Percentiles rank a stretch among this genome's conserved stretches.
Conservation (phyloP, 352 stramenopile genomes). For the Aphanomyces euteiches region DNA sequence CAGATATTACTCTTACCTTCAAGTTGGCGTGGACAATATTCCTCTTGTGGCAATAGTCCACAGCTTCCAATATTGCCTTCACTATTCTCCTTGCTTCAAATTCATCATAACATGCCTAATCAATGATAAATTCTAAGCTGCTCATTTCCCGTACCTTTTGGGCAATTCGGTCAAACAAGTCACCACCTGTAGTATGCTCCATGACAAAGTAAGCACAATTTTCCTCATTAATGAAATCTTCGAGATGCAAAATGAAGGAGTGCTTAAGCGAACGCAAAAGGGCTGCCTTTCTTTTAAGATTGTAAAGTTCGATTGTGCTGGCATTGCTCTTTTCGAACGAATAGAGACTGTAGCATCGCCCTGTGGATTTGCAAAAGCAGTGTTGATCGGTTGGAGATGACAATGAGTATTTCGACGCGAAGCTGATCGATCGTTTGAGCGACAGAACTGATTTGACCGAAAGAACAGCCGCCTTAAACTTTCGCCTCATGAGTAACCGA, state of each 20-base stretch:
- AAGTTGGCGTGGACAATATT: conserved; percentile 18
- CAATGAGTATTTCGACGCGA: neutral
- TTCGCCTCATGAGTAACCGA: neutral
- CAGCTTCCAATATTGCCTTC: neutral
- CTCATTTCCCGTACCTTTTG: conserved; percentile 44
- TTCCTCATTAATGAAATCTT: conserved; percentile 87
- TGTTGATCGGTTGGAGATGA: neutral
- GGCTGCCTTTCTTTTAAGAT: conserved; percentile 30
- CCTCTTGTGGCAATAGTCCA: neutral
- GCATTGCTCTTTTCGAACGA: neutral
- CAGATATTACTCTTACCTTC: neutral
- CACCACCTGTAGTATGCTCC: conserved; percentile 87
- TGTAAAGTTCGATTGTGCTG: neutral
- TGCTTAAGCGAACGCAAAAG: conserved; percentile 78
- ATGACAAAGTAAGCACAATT: conserved; percentile 95
- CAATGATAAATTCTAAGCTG: neutral
- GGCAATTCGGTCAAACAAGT: conserved; percentile 83
- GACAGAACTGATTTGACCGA: conserved; percentile 43
- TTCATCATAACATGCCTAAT: conserved; percentile 72
- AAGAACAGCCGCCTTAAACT: conserved; percentile 48
- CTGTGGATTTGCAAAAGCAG: neutral
- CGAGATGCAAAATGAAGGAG: conserved; percentile 71
- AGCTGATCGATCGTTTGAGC: neutral
- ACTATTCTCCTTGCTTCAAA: conserved; percentile 64
- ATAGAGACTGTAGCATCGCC: neutral